Evolutionary conservation across 257 asterid genomes (phyloP).

Genomic region (Solanum paucissectum): DNA sequence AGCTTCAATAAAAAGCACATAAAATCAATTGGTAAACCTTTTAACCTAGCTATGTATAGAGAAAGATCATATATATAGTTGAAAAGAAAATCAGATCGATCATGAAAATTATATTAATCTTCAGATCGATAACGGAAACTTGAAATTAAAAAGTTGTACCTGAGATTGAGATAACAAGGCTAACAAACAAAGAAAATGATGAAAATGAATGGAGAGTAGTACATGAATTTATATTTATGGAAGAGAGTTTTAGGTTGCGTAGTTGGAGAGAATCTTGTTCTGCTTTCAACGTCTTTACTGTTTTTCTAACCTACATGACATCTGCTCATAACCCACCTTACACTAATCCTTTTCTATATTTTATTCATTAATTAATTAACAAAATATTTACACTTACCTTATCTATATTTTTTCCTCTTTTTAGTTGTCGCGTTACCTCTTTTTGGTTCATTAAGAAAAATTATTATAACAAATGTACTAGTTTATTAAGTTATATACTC

Average conservation of each 20-base stretch:
- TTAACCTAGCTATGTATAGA: background rate
- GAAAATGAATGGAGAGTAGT: background rate
- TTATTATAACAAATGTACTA: no score
- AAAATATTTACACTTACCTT: background rate
- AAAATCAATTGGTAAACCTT: no score
- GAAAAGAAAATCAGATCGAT: background rate
- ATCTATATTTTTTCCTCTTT: background rate
- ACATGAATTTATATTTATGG: background rate
- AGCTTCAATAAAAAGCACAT: background rate
- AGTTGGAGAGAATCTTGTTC: conserved; percentile 41
- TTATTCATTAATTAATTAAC: background rate
- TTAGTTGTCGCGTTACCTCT: background rate
- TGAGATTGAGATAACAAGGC: background rate
- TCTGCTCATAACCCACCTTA: conserved; percentile 39
- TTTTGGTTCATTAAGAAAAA: no score
- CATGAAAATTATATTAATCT: background rate
- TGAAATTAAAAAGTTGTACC: background rate
- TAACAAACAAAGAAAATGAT: background rate
- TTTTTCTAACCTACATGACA: conserved; percentile 46
- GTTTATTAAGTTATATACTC: background rate
- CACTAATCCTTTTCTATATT: background rate
- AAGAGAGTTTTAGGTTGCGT: conserved; percentile 27
- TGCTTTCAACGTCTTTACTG: conserved; percentile 40
- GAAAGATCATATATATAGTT: no score
- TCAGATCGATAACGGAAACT: background rate